Percentiles rank a stretch among this genome's conserved stretches.
phyloP scores from a whole-genome alignment of 108 stramenopile species.

The Cyclotella choctawhatcheeana region DNA sequence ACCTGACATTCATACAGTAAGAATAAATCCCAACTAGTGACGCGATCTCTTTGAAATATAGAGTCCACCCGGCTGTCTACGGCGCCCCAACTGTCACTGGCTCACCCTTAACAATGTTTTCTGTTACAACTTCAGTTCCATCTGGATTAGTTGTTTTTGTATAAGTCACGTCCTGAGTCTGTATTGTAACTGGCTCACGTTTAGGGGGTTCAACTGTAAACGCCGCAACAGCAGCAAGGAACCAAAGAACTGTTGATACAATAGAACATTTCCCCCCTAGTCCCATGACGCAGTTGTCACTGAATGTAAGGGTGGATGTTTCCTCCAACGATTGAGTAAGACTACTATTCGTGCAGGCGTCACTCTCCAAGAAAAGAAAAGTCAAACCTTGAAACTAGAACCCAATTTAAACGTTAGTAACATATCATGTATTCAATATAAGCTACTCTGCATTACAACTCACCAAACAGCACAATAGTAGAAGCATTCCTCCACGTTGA shows the following conservation, averaged over 20 bases:
- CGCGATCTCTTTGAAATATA: neutral
- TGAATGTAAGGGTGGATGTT: slow-evolving; percentile 9
- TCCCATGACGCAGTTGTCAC: slow-evolving; percentile 29
- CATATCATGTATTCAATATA: no score
- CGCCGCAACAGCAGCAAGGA: slow-evolving; percentile 40
- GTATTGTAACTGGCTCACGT: slow-evolving; percentile 27
- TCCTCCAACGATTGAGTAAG: slow-evolving; percentile 2
- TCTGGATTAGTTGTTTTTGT: slow-evolving; percentile 44
- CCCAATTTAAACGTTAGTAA: neutral
- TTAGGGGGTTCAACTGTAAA: slow-evolving; percentile 36
- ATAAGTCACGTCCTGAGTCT: slow-evolving; percentile 53
- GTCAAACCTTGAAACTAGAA: slow-evolving; percentile 47
- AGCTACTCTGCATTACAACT: no score
- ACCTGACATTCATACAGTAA: no score
- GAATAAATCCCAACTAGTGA: neutral
- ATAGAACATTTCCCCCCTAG: slow-evolving; percentile 44
- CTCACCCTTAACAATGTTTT: slow-evolving; percentile 46
- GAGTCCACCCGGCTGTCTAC: neutral
- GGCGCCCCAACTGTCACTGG: slow-evolving; percentile 8
- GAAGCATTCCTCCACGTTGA: slow-evolving; percentile 15
- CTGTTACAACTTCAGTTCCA: slow-evolving; percentile 40
- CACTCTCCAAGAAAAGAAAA: slow-evolving; percentile 48
- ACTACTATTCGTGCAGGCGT: slow-evolving; percentile 45
- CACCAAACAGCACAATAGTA: slow-evolving; percentile 33
- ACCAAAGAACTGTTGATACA: slow-evolving; percentile 52